These are phyloP conservation scores for Oemleria cerasiformis DNA, from an alignment of 306 rosid genomes.

Conservation along the genomic window DNA sequence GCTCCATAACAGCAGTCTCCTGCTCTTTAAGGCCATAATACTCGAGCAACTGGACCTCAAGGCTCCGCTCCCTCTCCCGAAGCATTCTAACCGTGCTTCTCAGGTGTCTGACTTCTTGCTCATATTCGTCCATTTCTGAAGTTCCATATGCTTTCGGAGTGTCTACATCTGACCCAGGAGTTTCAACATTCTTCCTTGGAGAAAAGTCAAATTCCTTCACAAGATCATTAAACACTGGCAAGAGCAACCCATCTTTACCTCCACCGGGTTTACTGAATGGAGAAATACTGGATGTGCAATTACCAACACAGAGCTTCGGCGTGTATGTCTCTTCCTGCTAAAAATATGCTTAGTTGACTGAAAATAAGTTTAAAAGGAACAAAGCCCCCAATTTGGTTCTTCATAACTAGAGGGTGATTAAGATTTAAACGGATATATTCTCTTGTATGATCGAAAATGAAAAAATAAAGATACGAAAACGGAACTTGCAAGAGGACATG, in stretches of 20 bases:
- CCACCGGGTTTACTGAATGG: conserved; percentile 35
- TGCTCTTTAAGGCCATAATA: conserved; percentile 85
- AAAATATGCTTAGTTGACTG: not conserved
- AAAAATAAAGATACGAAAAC: not conserved
- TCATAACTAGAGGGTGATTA: not conserved
- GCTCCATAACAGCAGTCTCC: conserved; percentile 77
- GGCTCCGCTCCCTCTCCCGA: conserved; percentile 71
- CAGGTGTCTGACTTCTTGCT: conserved; percentile 59
- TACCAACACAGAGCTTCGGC: conserved; percentile 32
- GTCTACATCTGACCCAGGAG: conserved; percentile 35
- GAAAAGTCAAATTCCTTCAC: conserved; percentile 50
- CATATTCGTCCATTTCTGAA: conserved; percentile 49
- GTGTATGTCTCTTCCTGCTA: conserved; percentile 55
- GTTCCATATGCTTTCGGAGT: conserved; percentile 39
- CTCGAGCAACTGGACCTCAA: conserved; percentile 79
- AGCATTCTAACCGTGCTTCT: conserved; percentile 57
- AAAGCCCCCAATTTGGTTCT: not conserved
- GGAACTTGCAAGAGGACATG: not conserved
- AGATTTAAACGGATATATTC: not conserved
- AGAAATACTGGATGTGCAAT: conserved; percentile 35
- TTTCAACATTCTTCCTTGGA: conserved; percentile 42
- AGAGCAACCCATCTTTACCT: conserved; percentile 50
- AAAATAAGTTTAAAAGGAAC: not conserved
- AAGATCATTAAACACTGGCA: conserved; percentile 48
- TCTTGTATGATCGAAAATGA: not conserved